These are phyloP conservation scores for Cucumis cinereus DNA, from an alignment of 306 rosid species.

Conservation along the genomic window DNA sequence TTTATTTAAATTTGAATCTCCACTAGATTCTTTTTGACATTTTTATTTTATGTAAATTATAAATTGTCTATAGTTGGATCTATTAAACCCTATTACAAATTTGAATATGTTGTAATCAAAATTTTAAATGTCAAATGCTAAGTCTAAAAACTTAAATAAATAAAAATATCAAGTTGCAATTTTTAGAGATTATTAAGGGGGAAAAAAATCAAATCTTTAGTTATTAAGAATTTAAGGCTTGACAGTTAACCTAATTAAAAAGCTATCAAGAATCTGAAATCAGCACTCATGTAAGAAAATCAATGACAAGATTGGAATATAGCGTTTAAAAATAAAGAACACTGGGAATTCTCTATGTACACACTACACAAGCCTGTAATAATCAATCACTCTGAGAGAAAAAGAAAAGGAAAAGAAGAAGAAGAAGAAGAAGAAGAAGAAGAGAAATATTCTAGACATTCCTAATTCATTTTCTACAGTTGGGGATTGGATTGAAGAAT, in stretches of 20 bases:
- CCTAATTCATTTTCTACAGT: conserved; percentile 42
- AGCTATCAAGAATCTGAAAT: neutral
- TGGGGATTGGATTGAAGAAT: conserved; percentile 20
- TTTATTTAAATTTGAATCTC: no score
- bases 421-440: no score
- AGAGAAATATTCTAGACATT: neutral
- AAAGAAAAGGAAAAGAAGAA: neutral
- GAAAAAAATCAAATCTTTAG: neutral
- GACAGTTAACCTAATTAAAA: neutral
- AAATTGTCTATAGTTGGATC: no score
- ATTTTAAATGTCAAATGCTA: no score
- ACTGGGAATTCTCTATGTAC: neutral
- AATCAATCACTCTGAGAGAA: neutral
- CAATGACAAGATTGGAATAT: neutral
- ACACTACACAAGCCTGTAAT: conserved; percentile 1
- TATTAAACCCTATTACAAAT: neutral
- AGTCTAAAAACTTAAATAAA: no score
- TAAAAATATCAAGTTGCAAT: no score
- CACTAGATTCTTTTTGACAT: no score
- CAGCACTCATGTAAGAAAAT: neutral
- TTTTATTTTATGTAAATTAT: no score
- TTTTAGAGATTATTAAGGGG: no score
- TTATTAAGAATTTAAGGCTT: neutral
- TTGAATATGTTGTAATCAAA: neutral
- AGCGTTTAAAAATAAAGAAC: neutral